phyloP scores from a whole-genome alignment of 1,284 basidiomycete species.

The Tilletia horrida region DNA sequence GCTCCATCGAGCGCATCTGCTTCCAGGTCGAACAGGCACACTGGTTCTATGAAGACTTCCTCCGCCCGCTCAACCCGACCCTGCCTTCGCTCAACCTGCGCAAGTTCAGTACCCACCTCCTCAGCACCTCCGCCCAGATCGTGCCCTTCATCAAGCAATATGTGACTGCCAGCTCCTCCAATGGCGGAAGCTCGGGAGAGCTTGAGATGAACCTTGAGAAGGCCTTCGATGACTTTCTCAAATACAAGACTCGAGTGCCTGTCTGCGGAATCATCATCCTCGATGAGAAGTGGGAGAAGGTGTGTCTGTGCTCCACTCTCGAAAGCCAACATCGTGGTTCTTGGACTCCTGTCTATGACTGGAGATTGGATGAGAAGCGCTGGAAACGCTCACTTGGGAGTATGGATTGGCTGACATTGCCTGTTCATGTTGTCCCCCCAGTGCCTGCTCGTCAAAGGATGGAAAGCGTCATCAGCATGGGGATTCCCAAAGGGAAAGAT shows the following conservation, averaged over 20 bases:
- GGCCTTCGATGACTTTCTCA: constrained; percentile 52
- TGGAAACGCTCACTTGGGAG: not conserved
- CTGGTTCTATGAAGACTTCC: constrained; percentile 99
- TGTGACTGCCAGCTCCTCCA: constrained; percentile 33
- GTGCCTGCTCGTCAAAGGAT: constrained; percentile 71
- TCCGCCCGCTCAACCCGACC: constrained; percentile 75
- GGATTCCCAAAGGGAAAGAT: constrained; percentile 99
- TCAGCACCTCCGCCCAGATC: constrained; percentile 45
- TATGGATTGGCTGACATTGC: constrained; percentile 56
- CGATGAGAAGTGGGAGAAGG: constrained; percentile 82
- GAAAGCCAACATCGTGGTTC: constrained; percentile 1
- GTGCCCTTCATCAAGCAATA: constrained; percentile 53
- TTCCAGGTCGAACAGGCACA: constrained; percentile 99
- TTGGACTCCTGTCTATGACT: constrained; percentile 3
- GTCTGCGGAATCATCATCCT: constrained; percentile 98
- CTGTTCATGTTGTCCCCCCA: constrained; percentile 48
- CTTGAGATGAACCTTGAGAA: constrained; percentile 46
- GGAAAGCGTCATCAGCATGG: constrained; percentile 95
- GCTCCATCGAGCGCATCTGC: constrained; percentile 85
- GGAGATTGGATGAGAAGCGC: too few relatives aligned
- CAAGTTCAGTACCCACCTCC: constrained; percentile 89
- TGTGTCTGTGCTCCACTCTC: not conserved
- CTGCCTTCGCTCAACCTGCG: constrained; percentile 75
- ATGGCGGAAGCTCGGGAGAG: constrained; percentile 1
- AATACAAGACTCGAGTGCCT: constrained; percentile 94